Evolutionary conservation across 2,329 filamentous ascomycete species (phyloP), one percentile per base, ranked within the genome.

Genomic region (Penicillium sp.): DNA sequence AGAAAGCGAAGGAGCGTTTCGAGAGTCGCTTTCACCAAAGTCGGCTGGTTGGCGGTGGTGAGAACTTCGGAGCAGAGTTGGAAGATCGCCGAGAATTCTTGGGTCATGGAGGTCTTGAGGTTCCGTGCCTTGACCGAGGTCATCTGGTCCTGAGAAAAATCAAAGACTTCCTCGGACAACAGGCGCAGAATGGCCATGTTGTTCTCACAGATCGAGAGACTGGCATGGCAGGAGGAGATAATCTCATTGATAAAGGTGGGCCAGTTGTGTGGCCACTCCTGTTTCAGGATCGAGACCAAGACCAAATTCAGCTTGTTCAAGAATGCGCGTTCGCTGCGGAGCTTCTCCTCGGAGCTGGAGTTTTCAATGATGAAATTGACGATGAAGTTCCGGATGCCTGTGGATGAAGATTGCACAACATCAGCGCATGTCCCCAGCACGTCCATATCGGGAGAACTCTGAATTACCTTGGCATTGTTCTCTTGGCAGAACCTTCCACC

Each of bases 191-290:
- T 97, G 57, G 89, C 90, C 93, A 98, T 98, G 79, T 98, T 98
- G 78, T 98, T 98, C 76, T 98, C 93, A 81, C 95, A 98, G 63
- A 98, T 95, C 32, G 92, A 93, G 46, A 98, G 78, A 72, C 88
- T 96, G 60, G 89, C 92, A 70, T 95, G 91, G 74, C 91, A 97
- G 48, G 93, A 92, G 20, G 89, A 87, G 63, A 98, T 90, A 72
- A 98, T 98, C 77, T 98, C 93, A 78, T 97, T 97, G 81, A 98
- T 97, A 74, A 98, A 98, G 18, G 90, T 95, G 9, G 95, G 93
- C 93, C 95, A 98, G 78, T 98, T 95, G 75, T 97, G 92, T 49
- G 93, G 93, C 93, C 93, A 98, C 74, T 98, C 93, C 75, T 98
- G 93, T 80, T 98, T 98, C 67, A 98, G 78, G 56, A 98, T 92